Evolutionary conservation across 768 basidiomycete genomes (phyloP), one percentile per base, ranked within the genome.

Genomic region (Auricularia cornea): DNA sequence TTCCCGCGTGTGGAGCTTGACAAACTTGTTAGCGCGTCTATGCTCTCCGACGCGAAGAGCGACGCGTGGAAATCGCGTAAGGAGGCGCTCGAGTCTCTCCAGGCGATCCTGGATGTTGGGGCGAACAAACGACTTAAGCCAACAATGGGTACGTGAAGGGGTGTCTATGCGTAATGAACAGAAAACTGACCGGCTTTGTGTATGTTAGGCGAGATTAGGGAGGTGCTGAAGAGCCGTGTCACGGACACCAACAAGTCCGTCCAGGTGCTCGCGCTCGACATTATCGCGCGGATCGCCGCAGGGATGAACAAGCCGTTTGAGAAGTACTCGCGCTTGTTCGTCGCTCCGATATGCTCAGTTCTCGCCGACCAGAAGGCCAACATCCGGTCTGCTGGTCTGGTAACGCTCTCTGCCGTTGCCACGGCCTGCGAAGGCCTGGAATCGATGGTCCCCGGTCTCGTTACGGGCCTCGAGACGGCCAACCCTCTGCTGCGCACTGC

Each of bases 281-380:
- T 96, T 62, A 86, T 98, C 61, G 82, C 88, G 38, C 89, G 92
- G 33, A 86, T 98, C 66, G 94, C 97, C 6, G 84, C 81, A 2
- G 95, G 94, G 2, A 98, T 99, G 93, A 94, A 94, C 48, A 93
- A 89, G 71, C 84, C 92, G 2, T 98, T 99, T 70, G 96, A 98
- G 70, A 96, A 92, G 73, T 83, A 96, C 69, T 81, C 83, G 2
- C 87, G 89, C 33, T 78, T 92, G 62, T 89, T 94, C 68, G 83
- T 84, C 10, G 74, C 84, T 0, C 86, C 94, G 0, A 80, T 98
- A 26, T 86, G 88, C 3, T 87, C 88, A 5, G 94, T 93, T 11
- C 83, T 98, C 11, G 83, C 96, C 3, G 97, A 99, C 72, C 93
- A 96, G 72, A 98, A 98, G 74, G 86, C 90, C 8, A 87, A 86